Evolutionary conservation across 2,329 filamentous ascomycete species (phyloP).

Genomic region (Alternaria sp.): DNA sequence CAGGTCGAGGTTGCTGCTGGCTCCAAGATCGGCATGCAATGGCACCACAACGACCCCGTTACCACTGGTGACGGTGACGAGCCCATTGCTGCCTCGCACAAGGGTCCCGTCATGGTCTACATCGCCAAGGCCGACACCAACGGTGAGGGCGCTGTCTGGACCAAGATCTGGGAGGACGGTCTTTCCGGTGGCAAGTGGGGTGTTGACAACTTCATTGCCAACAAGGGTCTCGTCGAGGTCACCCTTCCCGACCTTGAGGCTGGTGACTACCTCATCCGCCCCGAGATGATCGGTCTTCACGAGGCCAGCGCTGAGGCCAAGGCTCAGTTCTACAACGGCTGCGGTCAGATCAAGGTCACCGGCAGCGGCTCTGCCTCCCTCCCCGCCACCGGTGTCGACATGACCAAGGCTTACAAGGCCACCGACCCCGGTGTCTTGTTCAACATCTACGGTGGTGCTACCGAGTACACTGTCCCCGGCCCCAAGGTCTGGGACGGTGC

Average conservation of each 20-base stretch:
- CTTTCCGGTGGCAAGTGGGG: conserved; percentile 48
- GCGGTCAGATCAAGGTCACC: conserved; percentile 52
- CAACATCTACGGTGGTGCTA: conserved; percentile 49
- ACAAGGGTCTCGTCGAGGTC: conserved; percentile 52
- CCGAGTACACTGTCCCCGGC: conserved; percentile 53
- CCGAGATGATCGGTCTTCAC: conserved; percentile 57
- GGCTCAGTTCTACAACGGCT: conserved; percentile 57
- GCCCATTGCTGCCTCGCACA: conserved; percentile 63
- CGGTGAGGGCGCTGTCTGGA: conserved; percentile 61
- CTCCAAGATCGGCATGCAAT: conserved; percentile 58
- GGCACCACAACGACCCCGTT: conserved; percentile 57
- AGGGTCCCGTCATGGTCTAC: conserved; percentile 63
- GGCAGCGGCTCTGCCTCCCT: conserved; percentile 38
- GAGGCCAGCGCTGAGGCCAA: conserved; percentile 45
- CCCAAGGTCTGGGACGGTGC: conserved; percentile 48
- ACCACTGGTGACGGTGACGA: conserved; percentile 53
- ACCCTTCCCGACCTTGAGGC: conserved; percentile 50
- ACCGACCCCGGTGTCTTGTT: conserved; percentile 52
- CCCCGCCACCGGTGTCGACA: conserved; percentile 52
- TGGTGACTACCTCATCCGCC: conserved; percentile 54
- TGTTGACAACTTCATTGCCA: conserved; percentile 51
- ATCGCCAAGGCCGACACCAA: conserved; percentile 55
- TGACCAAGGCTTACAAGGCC: conserved; percentile 56
- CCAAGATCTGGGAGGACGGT: conserved; percentile 55
- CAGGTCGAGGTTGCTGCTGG: conserved; percentile 59